Conservation (phyloP, 164 flowering plant genomes). For the Macadamia tetraphylla region DNA sequence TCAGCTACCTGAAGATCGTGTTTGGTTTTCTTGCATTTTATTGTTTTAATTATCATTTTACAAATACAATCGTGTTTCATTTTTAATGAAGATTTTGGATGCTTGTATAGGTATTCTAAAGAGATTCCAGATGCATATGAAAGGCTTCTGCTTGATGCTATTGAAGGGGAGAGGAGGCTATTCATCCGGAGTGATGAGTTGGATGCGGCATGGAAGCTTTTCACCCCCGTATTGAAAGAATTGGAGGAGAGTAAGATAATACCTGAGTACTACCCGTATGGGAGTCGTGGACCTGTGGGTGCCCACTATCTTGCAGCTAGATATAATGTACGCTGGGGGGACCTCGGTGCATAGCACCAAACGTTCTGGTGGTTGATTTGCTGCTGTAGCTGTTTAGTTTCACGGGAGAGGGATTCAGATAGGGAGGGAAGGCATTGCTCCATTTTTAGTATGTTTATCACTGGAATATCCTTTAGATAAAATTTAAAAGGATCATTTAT, state of each 20-base stretch:
- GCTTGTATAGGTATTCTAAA: slow-evolving; percentile 50
- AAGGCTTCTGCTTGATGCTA: slow-evolving; percentile 87
- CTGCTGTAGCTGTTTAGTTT: no score
- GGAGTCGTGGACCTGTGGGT: slow-evolving; percentile 93
- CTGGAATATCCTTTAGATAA: no score
- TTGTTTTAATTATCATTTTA: background rate
- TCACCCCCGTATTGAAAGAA: slow-evolving; percentile 77
- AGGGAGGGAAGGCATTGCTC: no score
- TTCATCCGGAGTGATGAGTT: slow-evolving; percentile 91
- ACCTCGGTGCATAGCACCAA: slow-evolving; percentile 40
- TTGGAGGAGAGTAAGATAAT: slow-evolving; percentile 70
- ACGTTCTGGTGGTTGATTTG: no score
- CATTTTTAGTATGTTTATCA: no score
- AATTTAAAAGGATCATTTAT: no score
- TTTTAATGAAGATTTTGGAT: background rate
- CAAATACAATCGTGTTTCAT: no score
- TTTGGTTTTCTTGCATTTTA: background rate
- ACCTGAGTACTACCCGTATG: slow-evolving; percentile 88
- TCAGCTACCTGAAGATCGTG: no score
- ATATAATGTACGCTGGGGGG: slow-evolving; percentile 89
- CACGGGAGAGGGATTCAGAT: no score
- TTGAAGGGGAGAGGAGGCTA: slow-evolving; percentile 85
- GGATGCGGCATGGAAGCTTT: slow-evolving; percentile 88
- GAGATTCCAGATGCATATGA: slow-evolving; percentile 97
- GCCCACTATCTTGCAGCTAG: slow-evolving; percentile 93